Conservation (phyloP, 768 basidiomycete species). For the Russula emetica region DNA sequence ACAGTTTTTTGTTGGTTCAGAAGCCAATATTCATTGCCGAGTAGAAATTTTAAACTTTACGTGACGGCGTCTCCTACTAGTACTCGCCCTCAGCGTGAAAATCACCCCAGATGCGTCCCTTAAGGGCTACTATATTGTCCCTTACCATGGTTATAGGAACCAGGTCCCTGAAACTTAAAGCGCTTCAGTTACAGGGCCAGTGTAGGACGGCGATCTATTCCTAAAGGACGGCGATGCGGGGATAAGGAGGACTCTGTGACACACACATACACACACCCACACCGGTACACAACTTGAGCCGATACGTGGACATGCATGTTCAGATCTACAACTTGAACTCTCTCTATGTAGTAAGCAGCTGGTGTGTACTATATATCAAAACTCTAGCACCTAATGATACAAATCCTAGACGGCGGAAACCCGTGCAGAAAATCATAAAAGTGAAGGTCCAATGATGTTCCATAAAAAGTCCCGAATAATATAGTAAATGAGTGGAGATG, state of each 20-base stretch:
- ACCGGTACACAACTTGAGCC: neutral
- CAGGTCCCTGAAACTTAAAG: neutral
- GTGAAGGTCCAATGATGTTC: neutral
- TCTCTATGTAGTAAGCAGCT: conserved; percentile 1
- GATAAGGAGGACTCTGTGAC: neutral
- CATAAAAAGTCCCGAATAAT: neutral
- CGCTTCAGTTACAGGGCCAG: too few relatives aligned
- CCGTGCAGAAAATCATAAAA: conserved; percentile 2
- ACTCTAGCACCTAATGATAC: conserved; percentile 1
- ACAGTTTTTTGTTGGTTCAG: too few relatives aligned
- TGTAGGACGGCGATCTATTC: neutral
- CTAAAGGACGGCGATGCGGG: neutral
- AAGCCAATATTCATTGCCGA: too few relatives aligned
- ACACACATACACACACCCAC: neutral
- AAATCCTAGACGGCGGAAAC: neutral
- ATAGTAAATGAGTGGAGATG: neutral
- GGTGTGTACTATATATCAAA: neutral
- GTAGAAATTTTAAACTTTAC: too few relatives aligned
- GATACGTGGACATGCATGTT: neutral
- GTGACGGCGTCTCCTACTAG: too few relatives aligned
- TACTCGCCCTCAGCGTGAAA: too few relatives aligned
- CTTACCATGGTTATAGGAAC: neutral
- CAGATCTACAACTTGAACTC: neutral
- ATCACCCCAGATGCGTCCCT: too few relatives aligned
- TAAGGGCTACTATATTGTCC: neutral